Base-by-base conservation (phyloP, 495 filamentous ascomycete species). In the Lasiosphaeris hirsuta region DNA sequence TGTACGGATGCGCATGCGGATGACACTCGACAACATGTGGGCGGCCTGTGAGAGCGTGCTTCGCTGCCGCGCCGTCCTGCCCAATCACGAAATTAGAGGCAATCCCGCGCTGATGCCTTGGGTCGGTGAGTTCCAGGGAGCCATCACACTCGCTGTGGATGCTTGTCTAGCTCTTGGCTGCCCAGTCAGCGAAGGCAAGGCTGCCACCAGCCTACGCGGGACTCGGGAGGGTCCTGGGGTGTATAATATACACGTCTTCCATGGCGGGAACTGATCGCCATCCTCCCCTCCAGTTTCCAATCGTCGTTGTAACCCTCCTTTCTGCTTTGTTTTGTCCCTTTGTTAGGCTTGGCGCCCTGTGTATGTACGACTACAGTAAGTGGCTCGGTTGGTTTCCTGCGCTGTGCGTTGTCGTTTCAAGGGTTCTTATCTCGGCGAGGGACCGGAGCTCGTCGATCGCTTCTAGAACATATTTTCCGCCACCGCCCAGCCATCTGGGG, bases 391-490 rank as follows among this genome's bases (percentile, higher is more conserved):
- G 51, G 34, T 19, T 49, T 50, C 40, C 37, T 50, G 54, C 45
- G 15, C 23, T 43, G 45, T 57, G 54, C 40, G 46, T 35, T 49
- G 54, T 36, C 54, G 43, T 33, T 50, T 33, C 54, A 42, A 45
- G 54, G 54, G 54, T 57, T 35, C 51, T 60, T 63, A 55, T 60
- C 61, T 55, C 61, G 53, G 53, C 58, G 37, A 40, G 34, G 47
- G 58, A 45, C 45, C 47, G 52, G 50, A 63, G 61, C 39, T 18
- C 35, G 54, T 51, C 54, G 54, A 62, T 64, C 58, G 54, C 53
- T 58, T 64, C 62, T 62, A 62, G 62, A 63, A 64, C 59, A 15
- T 43, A 43, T 41, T 41, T 52, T 47, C 60, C 49, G 58, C 62
- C 62, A 61, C 58, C 62, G 38, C 33, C 43, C 35, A 14, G 19